Percentiles rank a stretch among this genome's conserved stretches.
Conservation (phyloP, 2,329 filamentous ascomycete genomes). For the Apiospora hydei region DNA sequence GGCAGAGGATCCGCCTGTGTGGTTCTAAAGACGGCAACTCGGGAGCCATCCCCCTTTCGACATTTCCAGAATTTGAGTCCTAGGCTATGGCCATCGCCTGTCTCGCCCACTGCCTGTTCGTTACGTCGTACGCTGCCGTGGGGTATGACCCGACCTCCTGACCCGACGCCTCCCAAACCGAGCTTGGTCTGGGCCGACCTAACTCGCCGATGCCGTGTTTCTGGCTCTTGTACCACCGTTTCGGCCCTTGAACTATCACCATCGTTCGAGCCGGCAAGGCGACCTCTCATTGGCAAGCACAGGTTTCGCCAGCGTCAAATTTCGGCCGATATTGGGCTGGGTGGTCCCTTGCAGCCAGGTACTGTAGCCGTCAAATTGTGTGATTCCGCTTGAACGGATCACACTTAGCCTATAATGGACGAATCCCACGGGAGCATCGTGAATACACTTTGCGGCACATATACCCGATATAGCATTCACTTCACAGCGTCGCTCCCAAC, state of each 20-base stretch:
- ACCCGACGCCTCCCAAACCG: background rate
- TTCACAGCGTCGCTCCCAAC: background rate
- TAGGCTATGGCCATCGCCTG: background rate
- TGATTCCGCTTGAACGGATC: background rate
- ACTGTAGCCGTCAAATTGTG: background rate
- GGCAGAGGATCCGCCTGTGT: background rate
- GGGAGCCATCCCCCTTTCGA: background rate
- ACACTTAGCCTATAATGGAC: slow-evolving; percentile 18
- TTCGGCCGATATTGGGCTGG: background rate
- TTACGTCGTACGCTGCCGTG: background rate
- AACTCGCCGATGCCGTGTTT: background rate
- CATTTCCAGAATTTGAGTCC: background rate
- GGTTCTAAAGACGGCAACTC: slow-evolving; percentile 7
- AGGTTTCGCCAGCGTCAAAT: background rate
- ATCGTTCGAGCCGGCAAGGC: background rate
- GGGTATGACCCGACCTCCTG: background rate
- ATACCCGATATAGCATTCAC: slow-evolving; percentile 8
- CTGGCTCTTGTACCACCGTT: background rate
- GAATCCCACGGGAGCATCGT: background rate
- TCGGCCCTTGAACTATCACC: slow-evolving; percentile 19
- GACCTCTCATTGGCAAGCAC: background rate
- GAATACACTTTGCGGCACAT: background rate
- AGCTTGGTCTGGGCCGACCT: background rate
- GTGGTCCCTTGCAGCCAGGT: background rate
- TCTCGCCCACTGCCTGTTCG: background rate